phyloP scores from a whole-genome alignment of 768 basidiomycete species.

The Pholiota microspora region DNA sequence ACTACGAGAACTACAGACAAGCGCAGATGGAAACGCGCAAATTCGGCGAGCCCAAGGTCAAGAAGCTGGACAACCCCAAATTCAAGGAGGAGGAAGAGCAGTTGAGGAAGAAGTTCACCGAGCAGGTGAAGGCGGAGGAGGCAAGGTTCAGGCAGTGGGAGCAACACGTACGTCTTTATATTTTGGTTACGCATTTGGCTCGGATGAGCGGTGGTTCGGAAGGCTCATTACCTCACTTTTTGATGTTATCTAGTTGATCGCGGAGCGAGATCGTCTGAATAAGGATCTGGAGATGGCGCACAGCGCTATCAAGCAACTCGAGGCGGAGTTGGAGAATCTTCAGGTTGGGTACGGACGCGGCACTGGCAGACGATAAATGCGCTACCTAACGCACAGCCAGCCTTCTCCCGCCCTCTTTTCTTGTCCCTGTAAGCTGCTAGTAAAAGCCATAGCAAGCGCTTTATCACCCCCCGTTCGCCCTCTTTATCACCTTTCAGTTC shows the following conservation, averaged over 20 bases:
- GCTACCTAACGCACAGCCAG: not conserved
- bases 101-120: constrained; percentile 95
- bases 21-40: constrained; percentile 99
- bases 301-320: constrained; percentile 87
- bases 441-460: not conserved
- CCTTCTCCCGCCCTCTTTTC: not conserved
- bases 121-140: constrained; percentile 99
- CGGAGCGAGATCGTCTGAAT: constrained; percentile 97
- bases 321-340: constrained; percentile 86
- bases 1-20: constrained; percentile 98
- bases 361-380: constrained; percentile 57
- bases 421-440: not conserved
- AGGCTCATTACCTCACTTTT: constrained; percentile 13
- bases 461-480: not conserved
- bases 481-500: not conserved
- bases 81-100: constrained; percentile 99
- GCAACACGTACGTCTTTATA: constrained; percentile 79
- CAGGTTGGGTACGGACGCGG: constrained; percentile 84
- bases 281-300: constrained; percentile 95
- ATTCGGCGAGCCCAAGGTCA: constrained; percentile 97
- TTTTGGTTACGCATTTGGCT: constrained; percentile 12
- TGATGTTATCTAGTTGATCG: constrained; percentile 70
- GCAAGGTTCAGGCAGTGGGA: constrained; percentile 99
- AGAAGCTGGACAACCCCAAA: constrained; percentile 98
- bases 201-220: not conserved